Percentiles rank a stretch among this genome's conserved stretches.
phyloP scores from a whole-genome alignment of 352 stramenopile species.

The Globisporangium acanthophoron region DNA sequence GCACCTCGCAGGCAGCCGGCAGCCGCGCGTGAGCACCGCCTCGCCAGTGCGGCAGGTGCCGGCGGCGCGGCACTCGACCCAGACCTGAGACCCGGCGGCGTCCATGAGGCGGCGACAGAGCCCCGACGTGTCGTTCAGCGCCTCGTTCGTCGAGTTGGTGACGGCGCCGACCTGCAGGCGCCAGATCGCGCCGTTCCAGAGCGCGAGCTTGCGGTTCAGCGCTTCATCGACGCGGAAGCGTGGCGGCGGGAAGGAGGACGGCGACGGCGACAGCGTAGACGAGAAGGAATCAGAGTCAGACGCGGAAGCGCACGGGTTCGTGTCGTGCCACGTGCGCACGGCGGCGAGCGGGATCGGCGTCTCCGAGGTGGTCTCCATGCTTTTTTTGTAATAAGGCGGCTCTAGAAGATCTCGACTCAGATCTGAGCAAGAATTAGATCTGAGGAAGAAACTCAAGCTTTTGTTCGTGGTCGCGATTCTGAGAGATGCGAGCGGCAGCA shows the following conservation, averaged over 20 bases:
- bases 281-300: background rate
- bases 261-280: background rate
- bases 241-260: conserved; percentile 12
- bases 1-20: conserved; percentile 54
- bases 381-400: background rate
- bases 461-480: too few relatives aligned
- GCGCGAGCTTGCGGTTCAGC: conserved; percentile 47
- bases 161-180: conserved; percentile 60
- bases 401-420: background rate
- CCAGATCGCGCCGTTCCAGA: conserved; percentile 58
- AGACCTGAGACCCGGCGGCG: conserved; percentile 67
- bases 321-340: conserved; percentile 8
- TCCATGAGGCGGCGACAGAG: conserved; percentile 59
- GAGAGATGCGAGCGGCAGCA: too few relatives aligned
- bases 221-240: conserved; percentile 17
- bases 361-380: conserved; percentile 1
- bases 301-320: conserved; percentile 1
- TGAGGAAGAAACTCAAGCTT: too few relatives aligned
- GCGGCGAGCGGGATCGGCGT: conserved; percentile 1
- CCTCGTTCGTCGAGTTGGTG: conserved; percentile 77
- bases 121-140: conserved; percentile 54
- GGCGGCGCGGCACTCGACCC: conserved; percentile 56
- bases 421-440: too few relatives aligned
- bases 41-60: conserved; percentile 76
- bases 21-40: conserved; percentile 77